Conservation (phyloP, 139 green algal species). For the Haematococcus sp. region DNA sequence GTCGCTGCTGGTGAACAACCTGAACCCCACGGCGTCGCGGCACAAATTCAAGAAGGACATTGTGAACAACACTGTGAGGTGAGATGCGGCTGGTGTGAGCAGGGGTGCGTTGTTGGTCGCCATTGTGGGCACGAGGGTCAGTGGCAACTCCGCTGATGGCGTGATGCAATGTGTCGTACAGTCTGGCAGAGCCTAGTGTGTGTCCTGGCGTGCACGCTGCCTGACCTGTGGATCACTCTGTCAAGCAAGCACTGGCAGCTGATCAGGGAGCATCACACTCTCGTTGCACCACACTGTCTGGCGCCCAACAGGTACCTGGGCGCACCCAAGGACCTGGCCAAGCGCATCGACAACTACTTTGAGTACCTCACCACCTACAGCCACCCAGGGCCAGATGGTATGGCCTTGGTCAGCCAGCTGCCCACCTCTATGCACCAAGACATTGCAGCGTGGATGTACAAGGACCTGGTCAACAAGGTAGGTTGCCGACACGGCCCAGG, state of each 20-base stretch:
- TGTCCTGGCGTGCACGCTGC: not conserved
- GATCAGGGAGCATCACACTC: no score
- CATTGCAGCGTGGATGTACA: constrained; percentile 48
- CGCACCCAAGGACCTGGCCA: constrained; percentile 20
- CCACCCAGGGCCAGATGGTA: constrained; percentile 59
- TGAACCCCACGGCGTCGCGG: constrained; percentile 52
- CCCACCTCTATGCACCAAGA: constrained; percentile 52
- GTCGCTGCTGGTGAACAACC: constrained; percentile 60
- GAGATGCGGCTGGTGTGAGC: not conserved
- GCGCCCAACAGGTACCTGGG: constrained; percentile 56
- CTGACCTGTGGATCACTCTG: no score
- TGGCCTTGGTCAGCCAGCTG: constrained; percentile 49
- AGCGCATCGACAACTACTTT: constrained; percentile 40
- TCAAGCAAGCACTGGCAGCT: no score
- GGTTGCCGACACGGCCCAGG: no score
- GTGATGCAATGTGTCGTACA: not conserved
- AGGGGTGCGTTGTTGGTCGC: not conserved
- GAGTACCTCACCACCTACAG: constrained; percentile 44
- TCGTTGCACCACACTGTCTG: no score
- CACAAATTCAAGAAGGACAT: constrained; percentile 65
- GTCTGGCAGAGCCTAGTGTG: not conserved
- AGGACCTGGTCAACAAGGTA: constrained; percentile 45
- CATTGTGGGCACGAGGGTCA: no score
- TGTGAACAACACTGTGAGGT: constrained; percentile 55
- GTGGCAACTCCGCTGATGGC: not conserved